Evolutionary conservation across 768 basidiomycete genomes (phyloP), one percentile per base, ranked within the genome.

Genomic region (Clitopilus hobsonii): DNA sequence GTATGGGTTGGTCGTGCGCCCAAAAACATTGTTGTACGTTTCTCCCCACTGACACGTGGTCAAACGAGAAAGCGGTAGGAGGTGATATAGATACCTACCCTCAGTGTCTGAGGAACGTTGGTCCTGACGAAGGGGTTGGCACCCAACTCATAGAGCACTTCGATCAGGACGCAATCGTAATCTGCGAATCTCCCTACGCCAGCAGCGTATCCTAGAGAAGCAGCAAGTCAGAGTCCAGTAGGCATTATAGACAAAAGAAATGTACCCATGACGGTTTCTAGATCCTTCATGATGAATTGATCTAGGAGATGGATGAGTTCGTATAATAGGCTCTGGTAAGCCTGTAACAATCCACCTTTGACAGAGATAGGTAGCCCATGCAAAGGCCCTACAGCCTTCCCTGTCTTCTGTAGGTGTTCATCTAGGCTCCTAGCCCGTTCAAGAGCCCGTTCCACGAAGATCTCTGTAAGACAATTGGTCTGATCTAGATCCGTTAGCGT

Each of bases 1-100:
- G 59, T 76, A 78, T 0, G 86, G 86, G 60, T 88, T 86, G 26
- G 72, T 59, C 5, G 86, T 86, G 1, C 82, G 74, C 2, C 85
- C 86, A 59, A 79, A 88, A 3, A 86, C 74, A 59, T 82, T 71
- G 64, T 87, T 88, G 63, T 74, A 71, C 0, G 83, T 82, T 63
- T 89, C 87, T 0, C 80, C 77, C 74, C 73, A 74, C 73, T 74
- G 51, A 14, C 28, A 20, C 0, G 23, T 16, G 29, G 41, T 38
- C 6, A 36, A 38, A 49, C 25, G 26, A 24, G 28, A 18, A 20
- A 48, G 30, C 48, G 18, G 22, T 11, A 6, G n/a, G 22, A 20
- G 48, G 49, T 56, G 20, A 18, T 5, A 45, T 20, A n/a, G 10
- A 5, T 11, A n/a, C 55, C 23, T 52, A 78, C 79, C 75, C 80